phyloP scores from a whole-genome alignment of 1,139 yeast genomes.

The Pichia sp. region DNA sequence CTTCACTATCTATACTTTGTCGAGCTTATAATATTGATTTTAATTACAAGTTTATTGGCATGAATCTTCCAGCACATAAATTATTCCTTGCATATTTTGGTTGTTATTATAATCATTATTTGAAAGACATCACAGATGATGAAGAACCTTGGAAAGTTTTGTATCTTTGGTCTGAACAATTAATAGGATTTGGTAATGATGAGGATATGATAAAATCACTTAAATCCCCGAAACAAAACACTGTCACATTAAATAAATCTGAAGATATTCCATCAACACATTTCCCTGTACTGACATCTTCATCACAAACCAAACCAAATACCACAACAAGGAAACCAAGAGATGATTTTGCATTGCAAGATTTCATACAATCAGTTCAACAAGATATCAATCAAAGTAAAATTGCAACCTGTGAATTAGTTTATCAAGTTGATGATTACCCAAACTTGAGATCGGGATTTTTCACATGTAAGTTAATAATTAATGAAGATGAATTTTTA shows the following conservation, averaged over 20 bases:
- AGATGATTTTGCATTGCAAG: not conserved
- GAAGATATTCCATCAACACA: not conserved
- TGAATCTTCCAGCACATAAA: not conserved
- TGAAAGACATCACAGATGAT: not conserved
- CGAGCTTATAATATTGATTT: slow-evolving; percentile 10
- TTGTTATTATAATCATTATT: slow-evolving; percentile 1
- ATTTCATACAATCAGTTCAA: slow-evolving; percentile 9
- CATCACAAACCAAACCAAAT: not conserved
- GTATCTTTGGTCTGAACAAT: slow-evolving; percentile 5
- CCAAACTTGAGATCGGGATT: slow-evolving; percentile 3
- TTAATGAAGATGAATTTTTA: slow-evolving; percentile 1
- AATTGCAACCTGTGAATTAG: not conserved
- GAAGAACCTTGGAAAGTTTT: not conserved
- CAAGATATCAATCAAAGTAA: slow-evolving; percentile 13
- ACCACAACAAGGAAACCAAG: not conserved
- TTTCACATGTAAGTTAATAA: slow-evolving; percentile 3
- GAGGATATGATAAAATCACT: not conserved
- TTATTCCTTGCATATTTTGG: slow-evolving; percentile 9
- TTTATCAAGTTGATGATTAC: slow-evolving; percentile 2
- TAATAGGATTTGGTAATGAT: slow-evolving; percentile 3
- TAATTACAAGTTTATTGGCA: slow-evolving; percentile 7
- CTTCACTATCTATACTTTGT: slow-evolving; percentile 2
- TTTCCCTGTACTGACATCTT: not conserved
- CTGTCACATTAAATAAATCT: not conserved
- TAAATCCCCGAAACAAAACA: not conserved